A percentile compares a stretch with the other conserved stretches of the same genome.
phyloP scores from a whole-genome alignment of 768 basidiomycete genomes.

The Boletus rubroflammeus region DNA sequence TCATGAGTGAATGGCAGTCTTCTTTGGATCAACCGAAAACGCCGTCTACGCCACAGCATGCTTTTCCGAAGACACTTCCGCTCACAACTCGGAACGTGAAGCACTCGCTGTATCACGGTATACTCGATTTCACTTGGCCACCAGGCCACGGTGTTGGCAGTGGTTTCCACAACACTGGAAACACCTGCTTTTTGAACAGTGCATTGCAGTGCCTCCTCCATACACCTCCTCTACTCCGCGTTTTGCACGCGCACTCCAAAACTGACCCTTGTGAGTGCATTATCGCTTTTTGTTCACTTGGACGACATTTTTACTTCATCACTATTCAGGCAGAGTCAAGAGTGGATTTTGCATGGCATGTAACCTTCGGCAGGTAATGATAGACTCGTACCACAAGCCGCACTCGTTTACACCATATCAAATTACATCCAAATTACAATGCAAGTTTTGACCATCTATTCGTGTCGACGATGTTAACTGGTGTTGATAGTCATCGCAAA shows the following conservation, averaged over 20 bases:
- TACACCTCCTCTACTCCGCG: conserved; percentile 78
- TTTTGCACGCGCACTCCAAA: conserved; percentile 50
- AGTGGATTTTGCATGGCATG: conserved; percentile 78
- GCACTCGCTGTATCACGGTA: conserved; percentile 45
- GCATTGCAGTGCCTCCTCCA: conserved; percentile 91
- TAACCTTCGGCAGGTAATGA: conserved; percentile 54
- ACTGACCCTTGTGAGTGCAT: conserved; percentile 54
- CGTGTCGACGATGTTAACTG: conserved; percentile 4
- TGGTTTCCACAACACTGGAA: conserved; percentile 83
- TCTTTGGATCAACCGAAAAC: conserved; percentile 23
- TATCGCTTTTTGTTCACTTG: neutral
- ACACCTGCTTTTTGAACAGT: conserved; percentile 96
- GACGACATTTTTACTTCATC: conserved; percentile 8
- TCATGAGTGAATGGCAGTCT: conserved; percentile 3
- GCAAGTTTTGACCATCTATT: conserved; percentile 40
- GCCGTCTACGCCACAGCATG: conserved; percentile 24
- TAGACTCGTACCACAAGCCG: conserved; percentile 46
- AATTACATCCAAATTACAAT: conserved; percentile 66
- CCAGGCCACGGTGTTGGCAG: conserved; percentile 41
- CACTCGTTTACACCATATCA: conserved; percentile 57
- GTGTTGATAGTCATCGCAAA: conserved; percentile 76
- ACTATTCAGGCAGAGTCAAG: conserved; percentile 38
- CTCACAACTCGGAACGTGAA: conserved; percentile 25
- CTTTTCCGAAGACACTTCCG: conserved; percentile 29
- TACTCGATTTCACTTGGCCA: conserved; percentile 67